phyloP scores from a whole-genome alignment of 441 rosid genomes.

The Bruguiera hainesii region DNA sequence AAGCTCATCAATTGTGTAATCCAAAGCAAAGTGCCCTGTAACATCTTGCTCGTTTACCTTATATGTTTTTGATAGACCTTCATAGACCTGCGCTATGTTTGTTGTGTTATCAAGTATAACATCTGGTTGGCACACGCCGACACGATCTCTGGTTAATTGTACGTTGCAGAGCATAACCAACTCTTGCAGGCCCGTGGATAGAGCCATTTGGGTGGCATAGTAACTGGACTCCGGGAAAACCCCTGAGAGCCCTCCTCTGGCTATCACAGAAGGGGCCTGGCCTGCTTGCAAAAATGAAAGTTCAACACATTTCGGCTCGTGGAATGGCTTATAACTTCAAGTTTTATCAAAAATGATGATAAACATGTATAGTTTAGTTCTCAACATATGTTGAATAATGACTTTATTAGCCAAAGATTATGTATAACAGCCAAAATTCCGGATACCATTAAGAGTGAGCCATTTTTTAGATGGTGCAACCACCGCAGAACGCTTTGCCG shows the following conservation, averaged over 20 bases:
- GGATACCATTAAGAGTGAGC: constrained; percentile 49
- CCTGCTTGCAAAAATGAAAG: constrained; percentile 34
- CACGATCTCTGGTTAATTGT: constrained; percentile 70
- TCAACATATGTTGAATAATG: too few relatives aligned
- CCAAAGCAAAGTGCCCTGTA: constrained; percentile 67
- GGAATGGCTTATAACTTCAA: too few relatives aligned
- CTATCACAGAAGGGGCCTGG: constrained; percentile 48
- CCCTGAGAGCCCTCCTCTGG: constrained; percentile 82
- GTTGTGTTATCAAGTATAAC: constrained; percentile 60
- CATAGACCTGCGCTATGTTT: constrained; percentile 36
- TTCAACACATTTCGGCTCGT: too few relatives aligned
- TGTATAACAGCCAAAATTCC: background rate
- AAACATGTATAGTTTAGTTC: background rate
- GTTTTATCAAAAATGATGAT: too few relatives aligned
- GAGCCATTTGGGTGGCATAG: constrained; percentile 41
- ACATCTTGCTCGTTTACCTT: constrained; percentile 54
- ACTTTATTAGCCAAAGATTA: too few relatives aligned
- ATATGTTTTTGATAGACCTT: constrained; percentile 40
- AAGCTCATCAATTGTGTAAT: constrained; percentile 42
- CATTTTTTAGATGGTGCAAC: constrained; percentile 30
- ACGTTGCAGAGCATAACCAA: constrained; percentile 60
- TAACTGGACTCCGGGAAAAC: constrained; percentile 66
- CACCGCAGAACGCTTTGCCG: constrained; percentile 17
- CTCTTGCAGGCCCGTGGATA: constrained; percentile 24
- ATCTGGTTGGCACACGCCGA: constrained; percentile 65